phyloP scores from a whole-genome alignment of 2,329 filamentous ascomycete genomes.

The Hyphodiscus sp. region DNA sequence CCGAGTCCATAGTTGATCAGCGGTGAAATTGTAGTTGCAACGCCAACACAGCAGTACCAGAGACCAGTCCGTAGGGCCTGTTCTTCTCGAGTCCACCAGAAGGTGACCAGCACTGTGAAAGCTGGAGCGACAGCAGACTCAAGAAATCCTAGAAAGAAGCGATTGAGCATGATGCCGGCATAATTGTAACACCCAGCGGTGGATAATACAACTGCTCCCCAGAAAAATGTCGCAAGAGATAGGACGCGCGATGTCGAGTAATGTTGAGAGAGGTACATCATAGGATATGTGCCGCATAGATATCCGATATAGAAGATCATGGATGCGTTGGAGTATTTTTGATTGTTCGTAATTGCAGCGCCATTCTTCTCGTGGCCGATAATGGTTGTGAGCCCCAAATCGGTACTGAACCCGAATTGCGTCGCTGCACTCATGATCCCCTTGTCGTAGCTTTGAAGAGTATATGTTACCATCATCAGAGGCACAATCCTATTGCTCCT shows the following conservation, averaged over 20 bases:
- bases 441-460: slow-evolving; percentile 30
- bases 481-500: slow-evolving; percentile 8
- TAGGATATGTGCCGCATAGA: slow-evolving; percentile 29
- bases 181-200: slow-evolving; percentile 30
- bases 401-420: slow-evolving; percentile 28
- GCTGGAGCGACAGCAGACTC: slow-evolving; percentile 31
- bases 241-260: slow-evolving; percentile 28
- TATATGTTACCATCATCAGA: slow-evolving; percentile 26
- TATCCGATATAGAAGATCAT: slow-evolving; percentile 33
- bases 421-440: slow-evolving; percentile 25
- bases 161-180: slow-evolving; percentile 26
- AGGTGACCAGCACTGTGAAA: slow-evolving; percentile 31
- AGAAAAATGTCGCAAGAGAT: slow-evolving; percentile 27
- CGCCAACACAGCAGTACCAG: slow-evolving; percentile 32
- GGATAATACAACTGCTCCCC: slow-evolving; percentile 29
- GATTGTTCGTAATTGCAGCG: slow-evolving; percentile 20
- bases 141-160: slow-evolving; percentile 33
- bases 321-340: slow-evolving; percentile 29
- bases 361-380: slow-evolving; percentile 10
- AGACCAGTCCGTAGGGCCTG: slow-evolving; percentile 30
- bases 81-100: slow-evolving; percentile 33
- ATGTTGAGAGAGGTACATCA: slow-evolving; percentile 27
- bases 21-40: slow-evolving; percentile 29
- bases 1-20: slow-evolving; percentile 32
- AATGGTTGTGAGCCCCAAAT: slow-evolving; percentile 18